These are phyloP conservation scores for Gentiana dahurica DNA, from an alignment of 257 asterid species.

Conservation along the genomic window DNA sequence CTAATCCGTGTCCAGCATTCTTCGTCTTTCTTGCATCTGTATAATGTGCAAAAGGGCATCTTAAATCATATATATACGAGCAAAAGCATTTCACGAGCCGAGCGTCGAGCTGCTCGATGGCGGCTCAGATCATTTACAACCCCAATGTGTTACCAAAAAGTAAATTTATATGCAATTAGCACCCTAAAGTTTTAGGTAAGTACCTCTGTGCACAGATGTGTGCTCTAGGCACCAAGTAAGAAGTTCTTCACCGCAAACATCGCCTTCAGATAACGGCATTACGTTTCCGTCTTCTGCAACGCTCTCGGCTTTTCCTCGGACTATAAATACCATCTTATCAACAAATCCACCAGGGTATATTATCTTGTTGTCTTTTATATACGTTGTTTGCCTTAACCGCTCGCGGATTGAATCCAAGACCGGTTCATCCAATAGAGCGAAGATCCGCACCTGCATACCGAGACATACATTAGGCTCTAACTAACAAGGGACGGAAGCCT, in stretches of 20 bases:
- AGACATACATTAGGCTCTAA: neutral
- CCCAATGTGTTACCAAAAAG: too few species aligned
- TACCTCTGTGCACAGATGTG: constrained; percentile 75
- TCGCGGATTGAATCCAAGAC: constrained; percentile 79
- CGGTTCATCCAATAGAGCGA: constrained; percentile 70
- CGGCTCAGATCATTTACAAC: too few species aligned
- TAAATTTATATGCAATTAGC: too few species aligned
- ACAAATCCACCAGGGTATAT: constrained; percentile 54
- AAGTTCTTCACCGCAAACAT: constrained; percentile 92
- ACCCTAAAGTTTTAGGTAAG: too few species aligned
- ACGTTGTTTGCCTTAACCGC: constrained; percentile 72
- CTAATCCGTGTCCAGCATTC: constrained; percentile 51
- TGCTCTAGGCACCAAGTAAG: constrained; percentile 95
- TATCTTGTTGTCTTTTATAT: constrained; percentile 62
- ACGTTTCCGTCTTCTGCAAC: constrained; percentile 51
- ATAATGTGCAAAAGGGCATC: neutral
- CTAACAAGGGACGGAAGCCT: neutral
- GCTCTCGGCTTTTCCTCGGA: constrained; percentile 84
- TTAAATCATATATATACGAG: neutral
- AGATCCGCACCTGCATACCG: constrained; percentile 59
- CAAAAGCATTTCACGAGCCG: too few species aligned
- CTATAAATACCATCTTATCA: constrained; percentile 82
- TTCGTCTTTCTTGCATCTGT: constrained; percentile 55
- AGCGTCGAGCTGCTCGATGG: too few species aligned
- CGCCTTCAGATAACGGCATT: constrained; percentile 64